phyloP scores from a whole-genome alignment of 495 filamentous ascomycete genomes.

The Aeminium ludgeri region DNA sequence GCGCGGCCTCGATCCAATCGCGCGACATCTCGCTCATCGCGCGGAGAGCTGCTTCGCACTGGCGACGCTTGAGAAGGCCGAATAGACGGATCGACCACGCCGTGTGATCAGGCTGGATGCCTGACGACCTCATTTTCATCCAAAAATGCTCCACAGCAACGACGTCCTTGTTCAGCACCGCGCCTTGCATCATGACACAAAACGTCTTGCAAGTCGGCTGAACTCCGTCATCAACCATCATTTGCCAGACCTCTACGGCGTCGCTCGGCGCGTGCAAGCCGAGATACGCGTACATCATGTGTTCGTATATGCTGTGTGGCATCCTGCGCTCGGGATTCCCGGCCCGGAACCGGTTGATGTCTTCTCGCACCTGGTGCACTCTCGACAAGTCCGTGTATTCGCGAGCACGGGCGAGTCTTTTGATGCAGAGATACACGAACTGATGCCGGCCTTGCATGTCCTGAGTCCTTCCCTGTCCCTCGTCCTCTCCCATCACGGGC shows the following conservation, averaged over 20 bases:
- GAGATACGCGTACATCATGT: slow-evolving; percentile 39
- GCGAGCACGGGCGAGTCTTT: slow-evolving; percentile 12
- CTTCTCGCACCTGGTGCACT: slow-evolving; percentile 9
- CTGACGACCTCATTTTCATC: slow-evolving; percentile 35
- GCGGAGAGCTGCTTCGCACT: slow-evolving; percentile 31
- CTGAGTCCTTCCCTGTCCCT: neutral
- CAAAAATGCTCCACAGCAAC: slow-evolving; percentile 40
- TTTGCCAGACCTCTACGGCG: slow-evolving; percentile 42
- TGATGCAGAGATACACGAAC: slow-evolving; percentile 10
- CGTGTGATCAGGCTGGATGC: slow-evolving; percentile 35
- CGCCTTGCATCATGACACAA: slow-evolving; percentile 47
- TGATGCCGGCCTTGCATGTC: neutral
- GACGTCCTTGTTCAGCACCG: slow-evolving; percentile 29
- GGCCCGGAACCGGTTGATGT: slow-evolving; percentile 1
- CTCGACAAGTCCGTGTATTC: slow-evolving; percentile 7
- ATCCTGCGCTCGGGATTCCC: neutral
- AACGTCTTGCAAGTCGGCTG: slow-evolving; percentile 40
- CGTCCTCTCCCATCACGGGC: neutral
- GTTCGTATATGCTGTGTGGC: slow-evolving; percentile 26
- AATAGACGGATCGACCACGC: slow-evolving; percentile 49
- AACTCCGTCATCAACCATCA: slow-evolving; percentile 34
- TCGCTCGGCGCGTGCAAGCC: slow-evolving; percentile 29
- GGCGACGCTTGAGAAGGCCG: slow-evolving; percentile 33
- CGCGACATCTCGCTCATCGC: slow-evolving; percentile 45
- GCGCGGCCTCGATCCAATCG: slow-evolving; percentile 30